These are phyloP conservation scores for Dissophora ornata DNA, from an alignment of 192 early-diverging fungal species.

Conservation along the genomic window DNA sequence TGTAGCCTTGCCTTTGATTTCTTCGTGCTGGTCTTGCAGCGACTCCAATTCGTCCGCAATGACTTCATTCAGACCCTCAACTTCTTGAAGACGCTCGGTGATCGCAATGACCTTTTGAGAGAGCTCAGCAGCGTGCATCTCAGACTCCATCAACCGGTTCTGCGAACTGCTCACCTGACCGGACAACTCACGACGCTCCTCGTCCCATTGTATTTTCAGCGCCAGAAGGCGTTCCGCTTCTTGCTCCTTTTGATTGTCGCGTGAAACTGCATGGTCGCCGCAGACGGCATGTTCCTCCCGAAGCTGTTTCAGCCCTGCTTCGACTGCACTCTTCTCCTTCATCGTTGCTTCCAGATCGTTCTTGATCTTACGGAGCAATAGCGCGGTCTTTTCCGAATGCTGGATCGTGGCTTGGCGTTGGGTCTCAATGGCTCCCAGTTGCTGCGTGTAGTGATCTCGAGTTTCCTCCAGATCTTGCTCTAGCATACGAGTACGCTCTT, in stretches of 20 bases:
- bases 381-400: slow-evolving; percentile 33
- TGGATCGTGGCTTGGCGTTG: slow-evolving; percentile 35
- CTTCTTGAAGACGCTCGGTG: slow-evolving; percentile 31
- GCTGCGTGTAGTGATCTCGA: slow-evolving; percentile 11
- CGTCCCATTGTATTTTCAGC: slow-evolving; percentile 36
- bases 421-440: slow-evolving; percentile 23
- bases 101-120: slow-evolving; percentile 49
- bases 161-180: slow-evolving; percentile 13
- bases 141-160: slow-evolving; percentile 33
- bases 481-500: slow-evolving; percentile 7
- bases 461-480: slow-evolving; percentile 33
- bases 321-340: slow-evolving; percentile 32
- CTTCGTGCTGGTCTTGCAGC: slow-evolving; percentile 14
- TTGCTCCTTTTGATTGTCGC: slow-evolving; percentile 13
- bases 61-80: slow-evolving; percentile 31
- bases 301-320: slow-evolving; percentile 17
- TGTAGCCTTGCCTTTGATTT: slow-evolving; percentile 6
- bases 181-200: slow-evolving; percentile 32
- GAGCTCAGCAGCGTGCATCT: slow-evolving; percentile 39
- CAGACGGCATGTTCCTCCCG: slow-evolving; percentile 38
- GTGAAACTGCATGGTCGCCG: slow-evolving; percentile 1
- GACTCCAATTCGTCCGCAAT: slow-evolving; percentile 37
- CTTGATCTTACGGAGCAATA: slow-evolving; percentile 43
- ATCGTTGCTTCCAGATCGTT: slow-evolving; percentile 40
- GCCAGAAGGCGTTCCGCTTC: slow-evolving; percentile 36